Evolutionary conservation across 495 filamentous ascomycete genomes (phyloP).

Genomic region (Amphirosellinia nigrospora): DNA sequence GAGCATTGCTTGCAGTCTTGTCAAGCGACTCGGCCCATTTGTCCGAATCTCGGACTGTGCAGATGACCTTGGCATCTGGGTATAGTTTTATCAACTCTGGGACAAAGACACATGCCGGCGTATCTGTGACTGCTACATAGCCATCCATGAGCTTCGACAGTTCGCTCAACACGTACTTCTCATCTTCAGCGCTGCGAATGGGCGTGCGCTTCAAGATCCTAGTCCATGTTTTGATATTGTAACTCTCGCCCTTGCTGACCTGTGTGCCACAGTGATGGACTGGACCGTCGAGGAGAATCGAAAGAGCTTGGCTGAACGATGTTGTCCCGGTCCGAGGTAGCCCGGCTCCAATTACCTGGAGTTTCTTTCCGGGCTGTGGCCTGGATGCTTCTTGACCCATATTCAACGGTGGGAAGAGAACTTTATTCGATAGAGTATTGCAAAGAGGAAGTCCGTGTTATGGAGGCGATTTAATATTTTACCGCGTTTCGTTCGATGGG

Average conservation of each 20-base stretch:
- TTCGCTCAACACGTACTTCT: slow-evolving; percentile 28
- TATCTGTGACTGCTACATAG: slow-evolving; percentile 42
- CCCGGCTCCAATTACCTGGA: slow-evolving; percentile 57
- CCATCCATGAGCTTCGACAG: slow-evolving; percentile 36
- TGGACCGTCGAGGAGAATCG: slow-evolving; percentile 48
- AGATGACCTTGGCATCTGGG: slow-evolving; percentile 47
- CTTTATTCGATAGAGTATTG: not conserved
- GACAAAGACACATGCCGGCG: slow-evolving; percentile 37
- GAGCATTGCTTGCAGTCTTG: slow-evolving; percentile 30
- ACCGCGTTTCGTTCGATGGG: not conserved
- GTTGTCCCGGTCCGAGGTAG: slow-evolving; percentile 55
- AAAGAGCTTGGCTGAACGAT: slow-evolving; percentile 52
- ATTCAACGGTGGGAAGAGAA: not conserved
- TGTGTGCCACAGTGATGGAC: slow-evolving; percentile 47
- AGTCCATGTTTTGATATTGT: slow-evolving; percentile 38
- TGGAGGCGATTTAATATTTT: not conserved
- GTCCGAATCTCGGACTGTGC: slow-evolving; percentile 39
- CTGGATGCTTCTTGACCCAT: slow-evolving; percentile 41
- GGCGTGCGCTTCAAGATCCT: slow-evolving; percentile 33
- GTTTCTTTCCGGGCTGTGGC: slow-evolving; percentile 32
- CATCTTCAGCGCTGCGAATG: slow-evolving; percentile 28
- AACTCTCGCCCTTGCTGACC: slow-evolving; percentile 30
- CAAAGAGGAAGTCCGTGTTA: not conserved
- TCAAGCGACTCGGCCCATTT: slow-evolving; percentile 42
- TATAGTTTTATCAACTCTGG: slow-evolving; percentile 42